Evolutionary conservation across 257 asterid genomes (phyloP).

Genomic region (Datura wrightii): DNA sequence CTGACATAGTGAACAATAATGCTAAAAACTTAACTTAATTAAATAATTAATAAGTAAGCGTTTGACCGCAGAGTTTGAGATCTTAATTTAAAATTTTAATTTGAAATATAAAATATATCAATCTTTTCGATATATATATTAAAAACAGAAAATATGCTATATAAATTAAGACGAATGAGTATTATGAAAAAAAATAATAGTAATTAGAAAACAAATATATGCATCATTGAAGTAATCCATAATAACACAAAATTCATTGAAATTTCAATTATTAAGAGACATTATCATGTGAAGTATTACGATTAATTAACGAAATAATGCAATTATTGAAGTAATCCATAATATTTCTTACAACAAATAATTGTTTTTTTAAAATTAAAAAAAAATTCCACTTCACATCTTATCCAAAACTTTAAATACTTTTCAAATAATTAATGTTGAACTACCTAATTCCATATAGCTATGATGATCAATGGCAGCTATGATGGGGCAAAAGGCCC

Average conservation of each 20-base stretch:
- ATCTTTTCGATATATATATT: too few relatives aligned
- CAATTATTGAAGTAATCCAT: neutral
- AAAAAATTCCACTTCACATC: neutral
- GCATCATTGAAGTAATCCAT: neutral
- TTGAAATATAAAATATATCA: too few relatives aligned
- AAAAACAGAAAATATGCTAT: too few relatives aligned
- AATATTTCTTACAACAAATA: neutral
- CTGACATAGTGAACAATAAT: neutral
- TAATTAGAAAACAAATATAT: too few relatives aligned
- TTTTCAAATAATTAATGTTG: neutral
- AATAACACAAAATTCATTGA: neutral
- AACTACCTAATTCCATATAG: neutral
- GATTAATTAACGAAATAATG: neutral
- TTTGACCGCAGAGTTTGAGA: too few relatives aligned
- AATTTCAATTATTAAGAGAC: neutral
- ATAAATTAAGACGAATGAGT: too few relatives aligned
- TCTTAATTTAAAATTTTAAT: too few relatives aligned
- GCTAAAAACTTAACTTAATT: too few relatives aligned
- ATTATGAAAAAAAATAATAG: too few relatives aligned
- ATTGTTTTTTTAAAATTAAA: neutral
- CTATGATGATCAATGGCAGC: neutral
- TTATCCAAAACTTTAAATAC: neutral
- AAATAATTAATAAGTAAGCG: too few relatives aligned
- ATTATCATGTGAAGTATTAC: slow-evolving; percentile 8
- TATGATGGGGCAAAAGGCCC: neutral